Conservation (phyloP, 1,284 basidiomycete genomes). For the Pascua sp. region DNA sequence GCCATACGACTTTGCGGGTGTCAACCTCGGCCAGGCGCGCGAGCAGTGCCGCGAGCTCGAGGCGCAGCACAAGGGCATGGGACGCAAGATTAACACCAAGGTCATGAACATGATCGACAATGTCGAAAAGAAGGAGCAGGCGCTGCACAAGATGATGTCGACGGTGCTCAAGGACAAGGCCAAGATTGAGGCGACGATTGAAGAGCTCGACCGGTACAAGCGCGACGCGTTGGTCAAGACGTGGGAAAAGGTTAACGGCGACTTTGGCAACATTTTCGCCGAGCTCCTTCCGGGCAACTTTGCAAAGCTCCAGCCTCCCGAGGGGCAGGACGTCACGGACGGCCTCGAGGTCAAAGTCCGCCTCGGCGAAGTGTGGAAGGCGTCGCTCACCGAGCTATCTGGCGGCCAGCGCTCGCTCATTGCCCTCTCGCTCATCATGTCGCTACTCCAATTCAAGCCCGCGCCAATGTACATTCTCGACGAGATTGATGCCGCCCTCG, state of each 20-base stretch:
- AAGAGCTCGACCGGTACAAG: slow-evolving; percentile 90
- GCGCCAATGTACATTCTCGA: slow-evolving; percentile 99
- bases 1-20: slow-evolving; percentile 76
- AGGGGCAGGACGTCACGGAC: slow-evolving; percentile 86
- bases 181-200: slow-evolving; percentile 94
- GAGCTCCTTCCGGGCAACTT: slow-evolving; percentile 96
- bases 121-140: slow-evolving; percentile 89
- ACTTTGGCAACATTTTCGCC: slow-evolving; percentile 95
- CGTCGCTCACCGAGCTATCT: slow-evolving; percentile 90
- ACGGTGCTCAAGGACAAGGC: slow-evolving; percentile 90
- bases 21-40: slow-evolving; percentile 64
- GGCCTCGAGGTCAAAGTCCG: slow-evolving; percentile 98
- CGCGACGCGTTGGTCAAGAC: slow-evolving; percentile 88
- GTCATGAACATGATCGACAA: slow-evolving; percentile 94
- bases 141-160: slow-evolving; percentile 80
- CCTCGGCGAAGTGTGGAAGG: slow-evolving; percentile 94
- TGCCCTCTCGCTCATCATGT: slow-evolving; percentile 95
- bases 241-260: slow-evolving; percentile 91
- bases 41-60: slow-evolving; percentile 73
- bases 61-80: slow-evolving; percentile 76
- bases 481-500: slow-evolving; percentile 95
- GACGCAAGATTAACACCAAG: slow-evolving; percentile 93
- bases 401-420: slow-evolving; percentile 97
- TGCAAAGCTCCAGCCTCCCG: slow-evolving; percentile 89
- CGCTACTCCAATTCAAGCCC: slow-evolving; percentile 95